Evolutionary conservation across 2,329 filamentous ascomycete genomes (phyloP).

Genomic region (Leptographium procerum): DNA sequence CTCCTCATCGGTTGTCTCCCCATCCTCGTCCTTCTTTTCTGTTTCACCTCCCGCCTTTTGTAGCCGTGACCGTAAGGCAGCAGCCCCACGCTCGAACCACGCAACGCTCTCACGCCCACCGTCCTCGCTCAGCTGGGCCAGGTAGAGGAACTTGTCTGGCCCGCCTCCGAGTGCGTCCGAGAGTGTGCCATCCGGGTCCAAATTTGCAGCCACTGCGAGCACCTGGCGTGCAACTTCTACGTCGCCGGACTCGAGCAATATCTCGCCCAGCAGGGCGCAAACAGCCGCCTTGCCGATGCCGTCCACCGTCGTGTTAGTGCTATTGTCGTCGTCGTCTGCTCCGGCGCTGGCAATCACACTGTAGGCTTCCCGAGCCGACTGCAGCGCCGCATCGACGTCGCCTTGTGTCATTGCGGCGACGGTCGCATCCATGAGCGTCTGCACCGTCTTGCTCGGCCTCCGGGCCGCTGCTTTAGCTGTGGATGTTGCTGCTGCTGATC

Average conservation of each 20-base stretch:
- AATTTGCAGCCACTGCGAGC: constrained; percentile 60
- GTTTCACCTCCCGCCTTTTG: constrained; percentile 21
- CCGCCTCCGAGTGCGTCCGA: constrained; percentile 67
- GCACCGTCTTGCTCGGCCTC: constrained; percentile 8
- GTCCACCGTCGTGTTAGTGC: constrained; percentile 8
- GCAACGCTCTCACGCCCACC: constrained; percentile 53
- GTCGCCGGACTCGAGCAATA: constrained; percentile 73
- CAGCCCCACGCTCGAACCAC: constrained; percentile 62
- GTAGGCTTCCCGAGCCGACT: constrained; percentile 29
- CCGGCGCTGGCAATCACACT: constrained; percentile 30
- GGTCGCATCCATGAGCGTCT: constrained; percentile 20
- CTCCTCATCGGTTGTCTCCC: constrained; percentile 23
- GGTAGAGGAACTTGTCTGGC: constrained; percentile 86
- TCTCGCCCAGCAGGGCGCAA: constrained; percentile 68
- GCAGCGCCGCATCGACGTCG: constrained; percentile 18
- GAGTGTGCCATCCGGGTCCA: constrained; percentile 64
- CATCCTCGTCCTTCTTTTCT: neutral
- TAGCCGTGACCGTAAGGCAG: constrained; percentile 50
- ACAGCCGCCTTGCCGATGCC: constrained; percentile 39
- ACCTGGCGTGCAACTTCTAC: constrained; percentile 60
- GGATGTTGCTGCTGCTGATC: neutral
- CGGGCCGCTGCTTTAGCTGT: neutral
- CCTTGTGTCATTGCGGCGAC: constrained; percentile 23
- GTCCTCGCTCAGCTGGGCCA: constrained; percentile 76
- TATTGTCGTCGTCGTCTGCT: constrained; percentile 13